Conservation (phyloP, 768 basidiomycete genomes). For the Coprinellus micaceus region DNA sequence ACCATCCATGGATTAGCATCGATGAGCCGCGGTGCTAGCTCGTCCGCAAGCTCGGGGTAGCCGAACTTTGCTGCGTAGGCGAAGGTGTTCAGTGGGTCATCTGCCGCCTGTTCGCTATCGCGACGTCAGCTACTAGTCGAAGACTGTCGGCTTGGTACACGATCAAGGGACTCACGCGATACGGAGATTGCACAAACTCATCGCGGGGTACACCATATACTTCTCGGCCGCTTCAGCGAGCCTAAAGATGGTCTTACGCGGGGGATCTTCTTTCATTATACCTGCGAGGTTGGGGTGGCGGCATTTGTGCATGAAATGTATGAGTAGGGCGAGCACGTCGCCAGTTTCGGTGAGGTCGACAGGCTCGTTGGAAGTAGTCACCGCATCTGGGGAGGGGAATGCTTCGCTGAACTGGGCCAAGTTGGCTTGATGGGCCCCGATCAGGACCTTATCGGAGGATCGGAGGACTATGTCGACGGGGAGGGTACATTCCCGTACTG, state of each 20-base stretch:
- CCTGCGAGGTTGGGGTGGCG: neutral
- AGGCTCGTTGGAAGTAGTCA: neutral
- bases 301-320: neutral
- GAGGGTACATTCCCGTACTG: no score
- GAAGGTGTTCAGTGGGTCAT: neutral
- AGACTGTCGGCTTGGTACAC: no score
- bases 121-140: neutral
- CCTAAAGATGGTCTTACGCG: neutral
- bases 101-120: no score
- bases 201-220: neutral
- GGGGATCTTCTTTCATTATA: neutral
- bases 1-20: no score
- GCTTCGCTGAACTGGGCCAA: neutral
- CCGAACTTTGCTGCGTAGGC: neutral
- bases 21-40: no score
- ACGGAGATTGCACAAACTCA: neutral
- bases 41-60: neutral
- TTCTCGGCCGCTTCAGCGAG: neutral
- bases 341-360: neutral
- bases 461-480: no score
- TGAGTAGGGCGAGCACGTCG: neutral
- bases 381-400: neutral
- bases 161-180: constrained; percentile 7
- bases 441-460: neutral
- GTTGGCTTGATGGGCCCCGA: neutral